Evolutionary conservation across 2,329 filamentous ascomycete genomes (phyloP).

Genomic region (Thermothelomyces thermophilus): DNA sequence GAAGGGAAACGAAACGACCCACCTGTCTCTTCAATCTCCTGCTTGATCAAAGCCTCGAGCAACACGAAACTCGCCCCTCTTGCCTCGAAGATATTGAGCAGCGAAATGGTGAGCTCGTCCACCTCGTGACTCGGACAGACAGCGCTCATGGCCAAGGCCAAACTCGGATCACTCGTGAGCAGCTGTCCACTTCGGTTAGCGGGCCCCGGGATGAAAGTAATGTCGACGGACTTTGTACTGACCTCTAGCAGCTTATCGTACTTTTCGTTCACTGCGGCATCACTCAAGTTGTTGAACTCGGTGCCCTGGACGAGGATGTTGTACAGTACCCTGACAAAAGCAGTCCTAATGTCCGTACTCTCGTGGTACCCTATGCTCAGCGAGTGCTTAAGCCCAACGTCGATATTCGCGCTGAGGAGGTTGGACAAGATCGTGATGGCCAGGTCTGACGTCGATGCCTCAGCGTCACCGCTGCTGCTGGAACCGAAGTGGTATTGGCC

Average conservation of each 20-base stretch:
- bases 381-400: slow-evolving; percentile 64
- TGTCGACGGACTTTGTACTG: slow-evolving; percentile 16
- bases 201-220: neutral
- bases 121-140: slow-evolving; percentile 62
- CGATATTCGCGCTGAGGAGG: slow-evolving; percentile 63
- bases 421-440: slow-evolving; percentile 64
- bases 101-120: slow-evolving; percentile 60
- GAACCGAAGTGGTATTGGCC: slow-evolving; percentile 22
- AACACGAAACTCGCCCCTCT: slow-evolving; percentile 57
- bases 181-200: slow-evolving; percentile 34
- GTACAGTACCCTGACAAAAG: slow-evolving; percentile 63
- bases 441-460: slow-evolving; percentile 51
- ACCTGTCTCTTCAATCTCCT: slow-evolving; percentile 62
- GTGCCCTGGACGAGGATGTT: slow-evolving; percentile 67
- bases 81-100: slow-evolving; percentile 64
- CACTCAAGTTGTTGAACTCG: slow-evolving; percentile 62
- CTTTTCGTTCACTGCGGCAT: slow-evolving; percentile 61
- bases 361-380: slow-evolving; percentile 65
- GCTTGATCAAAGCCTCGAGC: slow-evolving; percentile 59
- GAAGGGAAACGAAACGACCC: slow-evolving; percentile 18
- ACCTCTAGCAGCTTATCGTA: slow-evolving; percentile 60
- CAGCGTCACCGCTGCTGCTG: slow-evolving; percentile 28
- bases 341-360: slow-evolving; percentile 61
- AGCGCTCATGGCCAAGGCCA: slow-evolving; percentile 58
- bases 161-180: slow-evolving; percentile 54